These are phyloP conservation scores for Meredithiella fracta DNA, from an alignment of 2,329 filamentous ascomycete species.

Conservation along the genomic window DNA sequence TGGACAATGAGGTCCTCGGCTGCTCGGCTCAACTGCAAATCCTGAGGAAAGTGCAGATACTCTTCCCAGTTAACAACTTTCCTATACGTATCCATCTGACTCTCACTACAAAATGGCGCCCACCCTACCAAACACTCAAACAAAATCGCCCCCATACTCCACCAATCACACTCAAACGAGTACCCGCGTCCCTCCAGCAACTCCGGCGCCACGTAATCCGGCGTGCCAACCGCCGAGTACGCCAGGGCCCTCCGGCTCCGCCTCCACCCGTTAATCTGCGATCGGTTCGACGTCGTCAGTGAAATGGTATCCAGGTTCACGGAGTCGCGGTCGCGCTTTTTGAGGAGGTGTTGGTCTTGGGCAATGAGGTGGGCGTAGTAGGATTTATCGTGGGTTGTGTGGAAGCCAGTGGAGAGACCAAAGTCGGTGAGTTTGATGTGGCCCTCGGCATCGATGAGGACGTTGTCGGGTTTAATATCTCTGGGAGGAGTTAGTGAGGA, in stretches of 20 bases:
- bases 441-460: slow-evolving; percentile 82
- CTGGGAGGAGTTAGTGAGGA: slow-evolving; percentile 27
- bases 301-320: slow-evolving; percentile 97
- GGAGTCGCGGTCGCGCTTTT: slow-evolving; percentile 64
- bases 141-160: slow-evolving; percentile 98
- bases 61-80: slow-evolving; percentile 99
- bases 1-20: slow-evolving; percentile 85
- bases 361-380: slow-evolving; percentile 88
- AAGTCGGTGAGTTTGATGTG: slow-evolving; percentile 99
- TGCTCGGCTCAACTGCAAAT: slow-evolving; percentile 73
- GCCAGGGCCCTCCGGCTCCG: slow-evolving; percentile 90
- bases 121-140: slow-evolving; percentile 97
- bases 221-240: slow-evolving; percentile 94
- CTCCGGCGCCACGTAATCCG: slow-evolving; percentile 96
- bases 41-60: slow-evolving; percentile 89
- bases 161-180: slow-evolving; percentile 96
- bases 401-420: slow-evolving; percentile 91
- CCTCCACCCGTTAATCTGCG: slow-evolving; percentile 97
- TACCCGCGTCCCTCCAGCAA: slow-evolving; percentile 96
- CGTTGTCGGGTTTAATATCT: slow-evolving; percentile 99
- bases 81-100: slow-evolving; percentile 91
- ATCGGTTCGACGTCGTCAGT: slow-evolving; percentile 89
- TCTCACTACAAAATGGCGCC: slow-evolving; percentile 97
- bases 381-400: slow-evolving; percentile 92
- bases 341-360: slow-evolving; percentile 56